Conservation (phyloP, 116 monocot species). For the Papilionanthe hybrid region DNA sequence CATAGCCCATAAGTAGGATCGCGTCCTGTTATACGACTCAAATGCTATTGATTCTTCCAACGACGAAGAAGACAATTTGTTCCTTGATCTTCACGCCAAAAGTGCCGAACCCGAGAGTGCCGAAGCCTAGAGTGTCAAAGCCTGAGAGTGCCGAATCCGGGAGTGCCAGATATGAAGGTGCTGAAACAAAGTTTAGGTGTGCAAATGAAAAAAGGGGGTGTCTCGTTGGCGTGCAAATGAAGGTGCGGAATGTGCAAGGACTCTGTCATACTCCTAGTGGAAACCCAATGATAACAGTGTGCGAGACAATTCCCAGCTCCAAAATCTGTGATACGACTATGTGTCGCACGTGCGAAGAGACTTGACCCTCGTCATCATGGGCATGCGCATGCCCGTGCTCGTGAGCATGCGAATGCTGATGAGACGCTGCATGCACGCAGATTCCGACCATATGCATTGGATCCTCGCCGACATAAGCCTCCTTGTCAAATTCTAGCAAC, state of each 20-base stretch:
- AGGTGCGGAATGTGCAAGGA: slow-evolving; percentile 87
- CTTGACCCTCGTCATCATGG: slow-evolving; percentile 23
- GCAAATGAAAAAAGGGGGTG: no score
- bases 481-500: slow-evolving; percentile 9
- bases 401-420: slow-evolving; percentile 29
- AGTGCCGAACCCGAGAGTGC: no score
- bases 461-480: slow-evolving; percentile 9
- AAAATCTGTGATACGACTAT: slow-evolving; percentile 71
- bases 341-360: slow-evolving; percentile 37
- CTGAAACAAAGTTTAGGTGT: no score
- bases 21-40: no score
- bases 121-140: no score
- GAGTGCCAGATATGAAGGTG: no score
- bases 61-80: no score
- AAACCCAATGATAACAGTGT: slow-evolving; percentile 94
- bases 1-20: no score
- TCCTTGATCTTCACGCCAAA: no score
- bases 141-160: no score
- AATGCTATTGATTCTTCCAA: no score
- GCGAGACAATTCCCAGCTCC: slow-evolving; percentile 92
- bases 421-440: slow-evolving; percentile 53
- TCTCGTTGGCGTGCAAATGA: no score
- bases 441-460: slow-evolving; percentile 63
- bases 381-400: slow-evolving; percentile 16
- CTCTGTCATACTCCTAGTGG: slow-evolving; percentile 83